Evolutionary conservation across 139 green algal species (phyloP), one percentile per base, ranked within the genome.

Genomic region (Volvox africanus): DNA sequence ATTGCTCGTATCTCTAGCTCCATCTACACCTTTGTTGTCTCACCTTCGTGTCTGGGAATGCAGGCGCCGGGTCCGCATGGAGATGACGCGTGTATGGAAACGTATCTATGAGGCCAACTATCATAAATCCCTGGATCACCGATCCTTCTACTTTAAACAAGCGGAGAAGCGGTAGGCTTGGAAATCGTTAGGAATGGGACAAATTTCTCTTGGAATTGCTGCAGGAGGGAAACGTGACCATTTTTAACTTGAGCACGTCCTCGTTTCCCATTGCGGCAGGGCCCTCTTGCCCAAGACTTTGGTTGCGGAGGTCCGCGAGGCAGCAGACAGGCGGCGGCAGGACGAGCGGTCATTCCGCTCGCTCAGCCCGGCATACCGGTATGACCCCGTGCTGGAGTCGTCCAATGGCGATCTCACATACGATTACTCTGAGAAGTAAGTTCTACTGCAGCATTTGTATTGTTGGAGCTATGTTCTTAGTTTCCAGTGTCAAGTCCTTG

Each of bases 111-210:
- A 98, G 88, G 94, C 97, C 86, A 99, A 99, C 95, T 99, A 99
- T 94, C 95, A 99, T 94, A 99, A 99, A 93, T 97, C 93, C 17
- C 96, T 99, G 82, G 98, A 99, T 95, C 98, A 99, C 94, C 97
- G 97, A 88, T 97, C 93, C 92, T 99, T 99, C 95, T 99, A 99
- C 96, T 99, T 99, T 96, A 99, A 99, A 95, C 98, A 99, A 93
- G 91, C 93, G 17, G 55, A 90, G 92, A 87, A 91, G 65, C n/a
- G 65, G 78, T 76, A 36, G 14, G 78, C 22, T 24, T 17, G 36
- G 68, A 30, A 24, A 33, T 84, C 5, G 35, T 22, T 9, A 14
- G 3, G 22, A 75, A 6, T 9, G 22, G 9, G 9, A 55, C 5
- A 55, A 75, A 24, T 24, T 75, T 28, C 24, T 75, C 67, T 2